Evolutionary conservation across 768 basidiomycete species (phyloP).

Genomic region (Mycena galopus): DNA sequence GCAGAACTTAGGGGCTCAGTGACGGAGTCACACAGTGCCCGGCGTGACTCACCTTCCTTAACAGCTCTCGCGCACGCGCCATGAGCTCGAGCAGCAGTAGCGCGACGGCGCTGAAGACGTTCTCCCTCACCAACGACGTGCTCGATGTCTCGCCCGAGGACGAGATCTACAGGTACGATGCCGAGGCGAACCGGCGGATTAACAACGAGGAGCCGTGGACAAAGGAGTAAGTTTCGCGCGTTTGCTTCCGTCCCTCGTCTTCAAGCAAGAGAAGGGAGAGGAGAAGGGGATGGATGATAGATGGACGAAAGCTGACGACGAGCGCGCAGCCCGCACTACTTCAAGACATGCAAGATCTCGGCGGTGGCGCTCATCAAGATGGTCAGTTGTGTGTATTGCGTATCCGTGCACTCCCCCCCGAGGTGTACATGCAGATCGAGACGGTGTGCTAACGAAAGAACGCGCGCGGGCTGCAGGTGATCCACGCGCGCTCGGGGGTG

Average conservation of each 20-base stretch:
- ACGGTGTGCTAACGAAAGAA: neutral
- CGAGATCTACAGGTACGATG: constrained; percentile 83
- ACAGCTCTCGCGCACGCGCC: neutral
- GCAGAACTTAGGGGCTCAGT: too few relatives aligned
- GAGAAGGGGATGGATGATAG: too few relatives aligned
- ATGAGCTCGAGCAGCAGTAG: constrained; percentile 52
- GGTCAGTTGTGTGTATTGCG: constrained; percentile 51
- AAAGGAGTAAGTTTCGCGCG: constrained; percentile 80
- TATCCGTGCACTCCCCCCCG: too few relatives aligned
- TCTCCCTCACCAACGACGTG: constrained; percentile 79
- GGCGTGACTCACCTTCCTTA: too few relatives aligned
- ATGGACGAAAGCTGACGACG: neutral
- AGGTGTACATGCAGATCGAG: too few relatives aligned
- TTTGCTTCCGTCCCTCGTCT: neutral
- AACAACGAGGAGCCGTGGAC: constrained; percentile 85
- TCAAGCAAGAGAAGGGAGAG: too few relatives aligned
- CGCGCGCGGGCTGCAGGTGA: constrained; percentile 78
- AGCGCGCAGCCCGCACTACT: constrained; percentile 75
- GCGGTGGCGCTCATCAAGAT: constrained; percentile 97
- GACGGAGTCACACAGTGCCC: too few relatives aligned
- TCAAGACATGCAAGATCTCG: constrained; percentile 94
- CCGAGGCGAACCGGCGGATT: constrained; percentile 73
- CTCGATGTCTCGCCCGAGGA: constrained; percentile 80
- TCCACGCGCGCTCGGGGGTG: constrained; percentile 97
- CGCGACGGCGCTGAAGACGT: constrained; percentile 72